Base-by-base conservation (phyloP, 352 stramenopile genomes). In the Phytophthora quininea region DNA sequence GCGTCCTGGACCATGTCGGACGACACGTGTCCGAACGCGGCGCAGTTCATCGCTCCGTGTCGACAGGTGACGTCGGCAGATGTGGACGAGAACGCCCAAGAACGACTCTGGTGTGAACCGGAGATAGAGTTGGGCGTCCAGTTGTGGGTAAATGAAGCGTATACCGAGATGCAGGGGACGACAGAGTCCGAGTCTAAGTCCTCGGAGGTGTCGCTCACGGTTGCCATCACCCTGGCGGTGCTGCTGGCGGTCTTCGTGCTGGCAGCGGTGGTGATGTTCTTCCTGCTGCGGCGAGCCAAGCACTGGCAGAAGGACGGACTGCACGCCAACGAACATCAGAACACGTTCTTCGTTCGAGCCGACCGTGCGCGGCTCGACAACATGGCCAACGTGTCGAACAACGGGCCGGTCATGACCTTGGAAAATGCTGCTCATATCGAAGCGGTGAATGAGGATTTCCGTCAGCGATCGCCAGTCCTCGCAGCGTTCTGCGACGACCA, bases 401-500 rank as follows among this genome's bases (percentile, higher is more conserved):
- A 71, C 4, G 62, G 56, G 24, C 62, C 62, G 9, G 54, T 67
- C 40, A 58, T 55, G 35, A 67, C 62, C 5, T 68, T 66, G 11
- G 56, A 73, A 1, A 69, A 58, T 27, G 58, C 58, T 6, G 62
- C 66, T 42, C 67, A 77, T 40, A 58, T 81, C 55, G 74, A 81
- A 38, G 70, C 74, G 4, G 51, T 77, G 3, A 81, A 81, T 42
- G 70, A 77, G 14, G 70, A 54, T 10, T 74, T 77, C 54, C 66
- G 67, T 1, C 71, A 73, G 59, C 61, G 61, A 19, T 77, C 74
- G 1, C 48, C 59, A 1, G 62, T 69, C 11, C 62, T 79, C 31
- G 59, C 71, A 56, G 53, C 67, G 24, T 82, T 82, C 60, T 76
- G 71, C 29, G 62, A 76, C 37, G 62, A 79, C 30, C 67, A 79